Base-by-base conservation (phyloP, 371 early-diverging fungal species). In the Mortierella sp. region DNA sequence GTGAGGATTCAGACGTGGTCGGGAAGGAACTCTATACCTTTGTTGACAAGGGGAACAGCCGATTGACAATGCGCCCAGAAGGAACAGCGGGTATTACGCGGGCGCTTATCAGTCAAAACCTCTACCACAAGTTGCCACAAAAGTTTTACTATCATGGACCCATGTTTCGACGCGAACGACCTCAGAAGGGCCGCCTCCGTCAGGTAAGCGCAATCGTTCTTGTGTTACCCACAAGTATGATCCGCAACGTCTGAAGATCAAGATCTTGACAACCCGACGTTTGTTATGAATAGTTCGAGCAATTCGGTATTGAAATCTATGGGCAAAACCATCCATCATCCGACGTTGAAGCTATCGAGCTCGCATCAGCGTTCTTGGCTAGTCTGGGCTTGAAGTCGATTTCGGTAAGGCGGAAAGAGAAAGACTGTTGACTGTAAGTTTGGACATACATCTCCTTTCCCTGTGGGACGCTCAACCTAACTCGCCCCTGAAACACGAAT, bases 11-110 rank as follows among this genome's bases (percentile, higher is more conserved):
- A 8, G 89, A 89, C 64, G 86, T 90, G 2, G 83, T 89, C 1
- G 85, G 87, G n/a, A 90, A 90, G 54, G 90, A 90, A 58, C 62
- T 90, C 23, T 90, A 88, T 72, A 81, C 71, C 38, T 88, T 90
- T 53, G 73, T 70, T 16, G 89, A 88, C 73, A 85, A 85, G 54
- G 82, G 82, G 49, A 73, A 76, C 12, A 60, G 80, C 5, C 64
- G 79, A 49, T 59, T 89, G 71, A 84, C 85, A 2, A 80, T 90
- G 83, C 84, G 89, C 2, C 90, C 90, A 0, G 90, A 90, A 56
- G 89, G 89, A 23, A 90, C 90, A 1, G 90, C 90, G 16, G 76
- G 81, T 18, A 82, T 86, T 8, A 82, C 82, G 13, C 65, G 88
- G 1, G 86, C 89, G 0, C 50, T 89, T 53, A 72, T 87, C n/a